Evolutionary conservation across 495 filamentous ascomycete genomes (phyloP).

Genomic region (Penicillium paradoxum): DNA sequence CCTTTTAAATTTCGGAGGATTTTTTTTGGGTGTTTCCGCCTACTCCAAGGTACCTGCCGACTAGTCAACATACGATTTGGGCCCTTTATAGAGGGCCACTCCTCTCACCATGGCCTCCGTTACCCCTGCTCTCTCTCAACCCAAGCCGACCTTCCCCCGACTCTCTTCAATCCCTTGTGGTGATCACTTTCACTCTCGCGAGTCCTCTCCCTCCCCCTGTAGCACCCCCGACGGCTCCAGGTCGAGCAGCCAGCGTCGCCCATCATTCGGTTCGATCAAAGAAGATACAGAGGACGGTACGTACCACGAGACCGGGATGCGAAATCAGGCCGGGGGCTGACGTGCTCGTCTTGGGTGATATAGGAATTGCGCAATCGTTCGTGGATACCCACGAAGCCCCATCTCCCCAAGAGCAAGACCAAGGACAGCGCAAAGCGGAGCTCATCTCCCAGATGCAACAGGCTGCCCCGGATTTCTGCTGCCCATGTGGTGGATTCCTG

Average conservation of each 20-base stretch:
- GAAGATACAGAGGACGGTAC: slow-evolving; percentile 42
- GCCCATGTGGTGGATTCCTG: slow-evolving; percentile 64
- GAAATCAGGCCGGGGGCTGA: slow-evolving; percentile 1
- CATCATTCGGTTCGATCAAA: slow-evolving; percentile 44
- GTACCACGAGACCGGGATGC: slow-evolving; percentile 9
- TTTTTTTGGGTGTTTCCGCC: slow-evolving; percentile 17
- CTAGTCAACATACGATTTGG: slow-evolving; percentile 14
- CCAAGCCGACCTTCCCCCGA: slow-evolving; percentile 24
- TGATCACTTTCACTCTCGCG: slow-evolving; percentile 31
- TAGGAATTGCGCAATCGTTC: slow-evolving; percentile 66
- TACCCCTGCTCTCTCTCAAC: slow-evolving; percentile 16
- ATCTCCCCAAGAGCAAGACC: slow-evolving; percentile 32
- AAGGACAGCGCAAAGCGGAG: slow-evolving; percentile 36
- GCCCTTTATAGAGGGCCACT: slow-evolving; percentile 38
- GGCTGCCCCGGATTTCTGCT: slow-evolving; percentile 58
- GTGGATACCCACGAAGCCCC: slow-evolving; percentile 61
- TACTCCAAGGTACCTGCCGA: slow-evolving; percentile 15
- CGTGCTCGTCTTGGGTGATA: slow-evolving; percentile 1
- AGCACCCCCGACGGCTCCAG: slow-evolving; percentile 38
- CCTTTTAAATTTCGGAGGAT: slow-evolving; percentile 20
- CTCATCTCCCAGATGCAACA: slow-evolving; percentile 32
- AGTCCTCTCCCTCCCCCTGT: slow-evolving; percentile 34
- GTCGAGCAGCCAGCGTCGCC: slow-evolving; percentile 39
- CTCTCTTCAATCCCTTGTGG: slow-evolving; percentile 21
- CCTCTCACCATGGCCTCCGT: slow-evolving; percentile 33